These are phyloP conservation scores for Emericellopsis cladophorae DNA, from an alignment of 2,329 filamentous ascomycete species.

Conservation along the genomic window DNA sequence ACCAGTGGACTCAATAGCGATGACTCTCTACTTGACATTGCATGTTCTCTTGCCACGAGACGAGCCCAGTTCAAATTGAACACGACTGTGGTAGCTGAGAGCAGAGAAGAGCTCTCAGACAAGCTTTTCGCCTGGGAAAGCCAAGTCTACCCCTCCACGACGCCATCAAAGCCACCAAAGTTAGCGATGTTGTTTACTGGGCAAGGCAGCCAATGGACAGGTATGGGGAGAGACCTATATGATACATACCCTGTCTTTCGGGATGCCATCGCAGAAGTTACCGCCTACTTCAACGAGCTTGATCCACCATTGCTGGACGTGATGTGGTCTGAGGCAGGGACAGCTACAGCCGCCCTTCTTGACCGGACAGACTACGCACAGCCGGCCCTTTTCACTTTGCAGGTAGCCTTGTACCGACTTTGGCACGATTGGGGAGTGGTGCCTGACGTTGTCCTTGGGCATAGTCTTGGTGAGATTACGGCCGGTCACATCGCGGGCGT, in stretches of 20 bases:
- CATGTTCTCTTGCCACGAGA: slow-evolving; percentile 1
- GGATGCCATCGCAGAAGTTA: slow-evolving; percentile 9
- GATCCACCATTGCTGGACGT: slow-evolving; percentile 9
- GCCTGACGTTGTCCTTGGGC: slow-evolving; percentile 13
- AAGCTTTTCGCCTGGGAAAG: not conserved
- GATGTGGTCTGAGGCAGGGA: slow-evolving; percentile 15
- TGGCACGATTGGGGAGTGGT: slow-evolving; percentile 17
- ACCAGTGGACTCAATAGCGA: slow-evolving; percentile 13
- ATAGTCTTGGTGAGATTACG: slow-evolving; percentile 11
- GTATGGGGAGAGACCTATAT: slow-evolving; percentile 17
- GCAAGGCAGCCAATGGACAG: slow-evolving; percentile 17
- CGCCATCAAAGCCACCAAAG: slow-evolving; percentile 1
- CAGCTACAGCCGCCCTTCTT: slow-evolving; percentile 9
- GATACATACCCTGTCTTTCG: slow-evolving; percentile 12
- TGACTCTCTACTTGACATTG: slow-evolving; percentile 5
- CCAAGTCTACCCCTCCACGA: not conserved
- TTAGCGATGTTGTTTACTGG: slow-evolving; percentile 21
- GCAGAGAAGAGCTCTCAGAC: slow-evolving; percentile 1
- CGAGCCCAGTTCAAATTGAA: not conserved
- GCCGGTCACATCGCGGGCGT: slow-evolving; percentile 18
- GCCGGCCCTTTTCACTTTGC: slow-evolving; percentile 17
- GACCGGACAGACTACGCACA: slow-evolving; percentile 17
- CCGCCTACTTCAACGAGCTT: slow-evolving; percentile 8
- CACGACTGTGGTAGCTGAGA: slow-evolving; percentile 1
- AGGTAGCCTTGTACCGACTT: slow-evolving; percentile 16